Evolutionary conservation across 306 rosid genomes (phyloP).

Genomic region (Castanea crenata): DNA sequence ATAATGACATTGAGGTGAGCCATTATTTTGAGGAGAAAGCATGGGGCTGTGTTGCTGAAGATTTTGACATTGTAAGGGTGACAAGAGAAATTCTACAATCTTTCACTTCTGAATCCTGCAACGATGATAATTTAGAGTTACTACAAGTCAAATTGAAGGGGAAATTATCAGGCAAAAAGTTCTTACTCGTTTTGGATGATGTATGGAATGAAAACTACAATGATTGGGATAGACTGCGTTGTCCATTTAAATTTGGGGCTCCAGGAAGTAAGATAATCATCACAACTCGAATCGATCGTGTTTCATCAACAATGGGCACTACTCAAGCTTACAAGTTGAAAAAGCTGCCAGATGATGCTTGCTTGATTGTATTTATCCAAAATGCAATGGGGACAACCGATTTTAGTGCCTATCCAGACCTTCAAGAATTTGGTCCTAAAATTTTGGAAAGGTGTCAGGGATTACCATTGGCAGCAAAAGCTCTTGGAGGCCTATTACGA

Average conservation of each 20-base stretch:
- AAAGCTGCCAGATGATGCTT: not conserved
- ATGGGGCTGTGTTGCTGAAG: not conserved
- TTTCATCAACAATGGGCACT: not conserved
- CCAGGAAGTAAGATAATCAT: not conserved
- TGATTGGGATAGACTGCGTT: not conserved
- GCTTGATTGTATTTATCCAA: not conserved
- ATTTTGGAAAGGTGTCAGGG: not conserved
- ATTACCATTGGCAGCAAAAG: not conserved
- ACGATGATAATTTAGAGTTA: not conserved
- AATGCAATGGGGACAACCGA: not conserved
- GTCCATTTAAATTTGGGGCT: not conserved
- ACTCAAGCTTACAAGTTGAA: not conserved
- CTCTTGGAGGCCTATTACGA: not conserved
- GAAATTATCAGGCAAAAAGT: not conserved
- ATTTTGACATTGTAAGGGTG: not conserved
- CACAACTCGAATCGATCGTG: not conserved
- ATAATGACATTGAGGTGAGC: not conserved
- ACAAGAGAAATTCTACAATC: not conserved
- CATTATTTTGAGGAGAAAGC: not conserved
- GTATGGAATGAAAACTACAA: not conserved
- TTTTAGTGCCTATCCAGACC: not conserved
- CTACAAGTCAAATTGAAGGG: not conserved
- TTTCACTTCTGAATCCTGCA: not conserved
- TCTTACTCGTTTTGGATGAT: not conserved
- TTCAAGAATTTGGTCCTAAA: not conserved